Base-by-base conservation (phyloP, 2,329 filamentous ascomycete species). In the Keithomyces neogunnii region DNA sequence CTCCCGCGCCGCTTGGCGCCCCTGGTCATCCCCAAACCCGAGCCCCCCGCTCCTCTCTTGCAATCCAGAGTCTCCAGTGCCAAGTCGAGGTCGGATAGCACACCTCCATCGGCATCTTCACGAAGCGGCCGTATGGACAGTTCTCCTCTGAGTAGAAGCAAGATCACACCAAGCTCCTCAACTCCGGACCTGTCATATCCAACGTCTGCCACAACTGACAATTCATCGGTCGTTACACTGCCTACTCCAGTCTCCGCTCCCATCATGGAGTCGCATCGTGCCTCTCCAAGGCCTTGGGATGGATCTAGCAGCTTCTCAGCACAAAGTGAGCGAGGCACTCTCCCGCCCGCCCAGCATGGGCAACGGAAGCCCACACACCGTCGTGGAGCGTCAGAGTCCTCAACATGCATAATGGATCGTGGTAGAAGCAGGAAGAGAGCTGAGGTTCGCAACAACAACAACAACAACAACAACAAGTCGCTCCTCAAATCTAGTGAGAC, bases 381-480 rank as follows among this genome's bases (percentile, higher is more conserved):
- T 49, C 70, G 80, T 47, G 73, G 74, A 26, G 73, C 74, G 47
- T 84, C 81, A 1, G 81, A 84, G 51, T 73, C 76, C 0, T 77
- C 72, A 10, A 76, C 75, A 9, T 33, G 35, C 53, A 78, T 82
- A 45, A 80, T 81, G 74, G 80, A 85, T 53, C 71, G 81, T 43
- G 81, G 81, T 4, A 73, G 81, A n/a, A 77, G 81, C 1, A 74
- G 76, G 52, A 83, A 80, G 64, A 70, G 78, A 49, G 61, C 61
- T 10, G 76, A 80, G 29, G 63, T 64, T 13, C 66, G 64, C n/a
- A 59, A 60, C 49, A 70, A 70, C 53, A 69, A 68, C 32, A 65
- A 64, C 53, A 65, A 64, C n/a, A 59, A 60, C 49, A 70, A 70
- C 53, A 69, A 68, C 32, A 65, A 64, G 6, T 61, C 61, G 1